Base-by-base conservation (phyloP, 208 protist species). In the Jaenimonas drosophilae region DNA sequence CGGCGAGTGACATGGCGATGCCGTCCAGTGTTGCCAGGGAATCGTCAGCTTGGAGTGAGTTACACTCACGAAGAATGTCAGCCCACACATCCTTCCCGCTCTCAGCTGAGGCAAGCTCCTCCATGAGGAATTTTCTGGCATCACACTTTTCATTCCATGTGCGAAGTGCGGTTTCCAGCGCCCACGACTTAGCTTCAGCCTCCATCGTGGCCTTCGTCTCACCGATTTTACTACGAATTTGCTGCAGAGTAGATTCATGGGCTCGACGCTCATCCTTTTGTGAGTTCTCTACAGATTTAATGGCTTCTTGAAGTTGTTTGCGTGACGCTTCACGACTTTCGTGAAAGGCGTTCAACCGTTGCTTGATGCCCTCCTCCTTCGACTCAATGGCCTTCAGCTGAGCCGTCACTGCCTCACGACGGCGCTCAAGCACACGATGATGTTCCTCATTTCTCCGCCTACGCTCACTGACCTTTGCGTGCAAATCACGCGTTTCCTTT, bases 181-280 rank as follows among this genome's bases (percentile, higher is more conserved):
- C 74, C 77, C 74, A 88, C n/a, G 76, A 76, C 55, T 83, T 86
- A 19, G 65, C 75, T 52, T 92, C 79, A 7, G 64, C 61, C 49
- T 86, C 71, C 5, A 65, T 64, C 4, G 69, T 40, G 1, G 71
- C 68, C 16, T 49, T 44, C 23, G 64, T 60, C 42, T 85, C 71
- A 0, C 50, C 41, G 29, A 79, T 71, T 39, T 64, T 70, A 41
- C 52, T 75, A 30, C 65, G 59, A 2, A 84, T 19, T 20, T 68
- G 49, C 12, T 59, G 50, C 14, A 64, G 27, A 34, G 73, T 76
- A 25, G 72, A 54, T 29, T 76, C 54, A 55, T 88, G 68, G 0
- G 54, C 64, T n/a, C 62, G 48, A 12, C 50, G 32, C 51, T 88
- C 70, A 36, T 63, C 55, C 28, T 59, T 67, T n/a, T 64, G 41